Conservation (phyloP, 345 rosid genomes). For the Stellera chamaejasme region DNA sequence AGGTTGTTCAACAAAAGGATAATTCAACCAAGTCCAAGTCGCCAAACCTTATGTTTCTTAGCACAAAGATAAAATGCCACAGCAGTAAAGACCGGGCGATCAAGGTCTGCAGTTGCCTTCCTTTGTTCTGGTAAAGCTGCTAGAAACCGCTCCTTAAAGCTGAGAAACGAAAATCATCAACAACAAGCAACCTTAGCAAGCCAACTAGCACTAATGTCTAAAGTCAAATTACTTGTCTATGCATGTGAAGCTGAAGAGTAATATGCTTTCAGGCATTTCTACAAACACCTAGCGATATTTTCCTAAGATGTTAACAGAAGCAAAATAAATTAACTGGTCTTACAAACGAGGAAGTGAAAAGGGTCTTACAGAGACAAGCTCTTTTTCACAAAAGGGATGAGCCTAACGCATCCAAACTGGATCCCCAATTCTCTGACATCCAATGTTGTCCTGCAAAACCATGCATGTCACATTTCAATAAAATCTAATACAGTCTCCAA, state of each 20-base stretch:
- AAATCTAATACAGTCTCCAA: background rate
- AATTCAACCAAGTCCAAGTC: background rate
- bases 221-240: no score
- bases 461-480: background rate
- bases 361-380: slow-evolving; percentile 59
- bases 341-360: background rate
- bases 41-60: slow-evolving; percentile 56
- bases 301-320: background rate
- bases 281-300: slow-evolving; percentile 24
- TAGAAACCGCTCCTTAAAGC: slow-evolving; percentile 76
- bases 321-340: background rate
- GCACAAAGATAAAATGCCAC: slow-evolving; percentile 88
- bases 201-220: background rate
- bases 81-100: slow-evolving; percentile 79
- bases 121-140: slow-evolving; percentile 71
- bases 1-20: background rate
- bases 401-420: slow-evolving; percentile 86
- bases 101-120: slow-evolving; percentile 59
- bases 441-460: slow-evolving; percentile 43
- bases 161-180: slow-evolving; percentile 10
- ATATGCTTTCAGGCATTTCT: slow-evolving; percentile 23
- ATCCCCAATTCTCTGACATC: slow-evolving; percentile 73
- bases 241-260: no score
- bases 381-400: slow-evolving; percentile 65
- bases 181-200: background rate